Conservation (phyloP, 176 grass and related monocot species). For the Zoysia pacifica region DNA sequence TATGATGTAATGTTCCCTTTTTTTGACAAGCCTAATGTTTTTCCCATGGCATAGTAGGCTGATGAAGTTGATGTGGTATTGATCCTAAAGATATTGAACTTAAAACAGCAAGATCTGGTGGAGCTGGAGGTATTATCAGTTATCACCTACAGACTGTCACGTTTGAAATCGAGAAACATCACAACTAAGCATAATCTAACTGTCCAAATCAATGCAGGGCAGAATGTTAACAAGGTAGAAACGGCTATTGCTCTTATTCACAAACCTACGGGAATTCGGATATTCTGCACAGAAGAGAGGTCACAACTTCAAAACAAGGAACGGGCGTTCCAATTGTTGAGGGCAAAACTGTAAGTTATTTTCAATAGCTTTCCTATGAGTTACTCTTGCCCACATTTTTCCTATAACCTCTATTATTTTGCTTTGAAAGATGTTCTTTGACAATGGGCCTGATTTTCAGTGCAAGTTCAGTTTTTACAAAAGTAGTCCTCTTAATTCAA, state of each 20-base stretch:
- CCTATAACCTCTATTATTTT: constrained; percentile 4
- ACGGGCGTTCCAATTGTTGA: constrained; percentile 89
- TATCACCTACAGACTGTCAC: constrained; percentile 10
- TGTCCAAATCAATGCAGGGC: constrained; percentile 59
- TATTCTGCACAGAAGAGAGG: constrained; percentile 98
- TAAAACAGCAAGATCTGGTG: constrained; percentile 92
- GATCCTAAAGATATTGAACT: constrained; percentile 98
- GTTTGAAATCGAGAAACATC: background rate
- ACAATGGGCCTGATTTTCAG: constrained; percentile 4
- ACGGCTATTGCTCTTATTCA: constrained; percentile 94
- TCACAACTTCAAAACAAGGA: constrained; percentile 89
- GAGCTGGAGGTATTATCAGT: constrained; percentile 88
- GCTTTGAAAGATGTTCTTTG: constrained; percentile 28
- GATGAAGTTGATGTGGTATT: constrained; percentile 96
- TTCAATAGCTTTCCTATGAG: background rate
- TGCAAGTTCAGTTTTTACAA: constrained; percentile 1
- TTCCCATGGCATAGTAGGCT: constrained; percentile 52
- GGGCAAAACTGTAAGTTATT: constrained; percentile 92
- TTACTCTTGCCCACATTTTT: background rate
- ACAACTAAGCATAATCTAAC: constrained; percentile 8
- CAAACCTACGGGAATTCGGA: constrained; percentile 94
- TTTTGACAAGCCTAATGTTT: background rate
- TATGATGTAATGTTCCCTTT: background rate
- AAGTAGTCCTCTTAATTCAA: constrained; percentile 7
- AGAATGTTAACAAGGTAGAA: constrained; percentile 99